These are phyloP conservation scores for Ploettnerulaceae sp. DNA, from an alignment of 2,329 filamentous ascomycete genomes.

Conservation along the genomic window DNA sequence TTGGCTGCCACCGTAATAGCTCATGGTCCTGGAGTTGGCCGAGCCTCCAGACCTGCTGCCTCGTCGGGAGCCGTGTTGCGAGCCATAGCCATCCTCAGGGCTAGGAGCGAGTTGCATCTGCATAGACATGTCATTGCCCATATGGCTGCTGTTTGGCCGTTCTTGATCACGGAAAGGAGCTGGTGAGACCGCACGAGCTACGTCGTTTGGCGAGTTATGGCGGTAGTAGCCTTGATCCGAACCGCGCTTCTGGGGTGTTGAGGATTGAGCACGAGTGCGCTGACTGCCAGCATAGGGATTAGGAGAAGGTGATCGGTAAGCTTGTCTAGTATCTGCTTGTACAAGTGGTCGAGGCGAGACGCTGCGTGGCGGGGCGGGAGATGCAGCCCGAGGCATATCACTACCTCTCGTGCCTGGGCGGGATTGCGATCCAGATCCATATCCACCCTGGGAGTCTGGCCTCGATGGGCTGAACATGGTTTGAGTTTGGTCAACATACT, in stretches of 20 bases:
- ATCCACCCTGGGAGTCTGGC: constrained; percentile 31
- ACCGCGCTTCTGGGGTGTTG: constrained; percentile 42
- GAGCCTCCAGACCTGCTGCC: constrained; percentile 47
- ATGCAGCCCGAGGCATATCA: constrained; percentile 56
- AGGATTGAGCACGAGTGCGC: constrained; percentile 30
- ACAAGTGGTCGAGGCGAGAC: constrained; percentile 58
- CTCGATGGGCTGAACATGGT: constrained; percentile 59
- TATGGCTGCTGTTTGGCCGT: constrained; percentile 46
- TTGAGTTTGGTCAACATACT: constrained; percentile 77
- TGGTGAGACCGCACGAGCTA: constrained; percentile 44
- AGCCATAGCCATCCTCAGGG: constrained; percentile 54
- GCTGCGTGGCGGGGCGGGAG: constrained; percentile 63
- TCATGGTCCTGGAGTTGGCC: constrained; percentile 45
- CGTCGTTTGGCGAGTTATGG: constrained; percentile 43
- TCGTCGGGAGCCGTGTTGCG: constrained; percentile 40
- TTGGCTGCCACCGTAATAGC: constrained; percentile 44
- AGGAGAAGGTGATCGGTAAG: constrained; percentile 51
- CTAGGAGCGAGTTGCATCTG: constrained; percentile 61
- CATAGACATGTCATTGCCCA: constrained; percentile 52
- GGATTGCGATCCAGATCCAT: constrained; percentile 40
- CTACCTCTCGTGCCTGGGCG: constrained; percentile 55
- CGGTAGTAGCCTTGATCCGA: constrained; percentile 49
- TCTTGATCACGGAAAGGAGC: constrained; percentile 35
- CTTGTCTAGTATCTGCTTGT: constrained; percentile 43
- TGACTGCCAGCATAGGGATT: constrained; percentile 52